Conservation (phyloP, 2,329 filamentous ascomycete species). For the Claviceps sorghi region DNA sequence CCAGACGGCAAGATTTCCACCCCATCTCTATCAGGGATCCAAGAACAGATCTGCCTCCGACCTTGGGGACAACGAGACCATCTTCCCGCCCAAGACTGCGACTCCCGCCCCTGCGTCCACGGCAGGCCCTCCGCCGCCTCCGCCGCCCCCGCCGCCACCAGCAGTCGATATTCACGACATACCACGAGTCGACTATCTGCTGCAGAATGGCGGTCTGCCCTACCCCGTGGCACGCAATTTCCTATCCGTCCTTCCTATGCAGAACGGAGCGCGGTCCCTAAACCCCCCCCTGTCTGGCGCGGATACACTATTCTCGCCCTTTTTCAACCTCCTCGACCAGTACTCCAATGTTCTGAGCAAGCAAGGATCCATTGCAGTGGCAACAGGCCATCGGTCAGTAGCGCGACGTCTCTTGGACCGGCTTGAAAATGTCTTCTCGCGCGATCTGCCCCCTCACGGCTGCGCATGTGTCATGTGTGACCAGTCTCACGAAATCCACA, state of each 20-base stretch:
- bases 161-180: constrained; percentile 54
- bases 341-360: constrained; percentile 70
- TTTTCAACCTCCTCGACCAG: constrained; percentile 70
- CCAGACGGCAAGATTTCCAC: constrained; percentile 36
- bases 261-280: constrained; percentile 41
- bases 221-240: constrained; percentile 60
- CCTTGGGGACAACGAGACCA: constrained; percentile 20
- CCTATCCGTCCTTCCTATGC: constrained; percentile 46
- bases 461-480: constrained; percentile 79
- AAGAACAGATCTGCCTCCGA: constrained; percentile 22
- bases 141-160: constrained; percentile 55
- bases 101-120: constrained; percentile 21
- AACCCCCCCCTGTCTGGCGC: constrained; percentile 53
- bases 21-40: constrained; percentile 25
- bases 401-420: constrained; percentile 78
- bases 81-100: constrained; percentile 23
- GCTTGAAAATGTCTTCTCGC: constrained; percentile 83
- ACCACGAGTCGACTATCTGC: constrained; percentile 79
- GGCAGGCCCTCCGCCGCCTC: constrained; percentile 26
- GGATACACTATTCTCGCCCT: constrained; percentile 65
- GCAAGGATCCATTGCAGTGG: constrained; percentile 82
- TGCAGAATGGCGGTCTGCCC: constrained; percentile 73
- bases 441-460: constrained; percentile 76
- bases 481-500: constrained; percentile 42
- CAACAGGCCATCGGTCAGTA: constrained; percentile 90